Percentiles rank a stretch among this genome's conserved stretches.
These are phyloP conservation scores for Beauveria asiatica DNA, from an alignment of 2,329 filamentous ascomycete genomes.

Conservation along the genomic window DNA sequence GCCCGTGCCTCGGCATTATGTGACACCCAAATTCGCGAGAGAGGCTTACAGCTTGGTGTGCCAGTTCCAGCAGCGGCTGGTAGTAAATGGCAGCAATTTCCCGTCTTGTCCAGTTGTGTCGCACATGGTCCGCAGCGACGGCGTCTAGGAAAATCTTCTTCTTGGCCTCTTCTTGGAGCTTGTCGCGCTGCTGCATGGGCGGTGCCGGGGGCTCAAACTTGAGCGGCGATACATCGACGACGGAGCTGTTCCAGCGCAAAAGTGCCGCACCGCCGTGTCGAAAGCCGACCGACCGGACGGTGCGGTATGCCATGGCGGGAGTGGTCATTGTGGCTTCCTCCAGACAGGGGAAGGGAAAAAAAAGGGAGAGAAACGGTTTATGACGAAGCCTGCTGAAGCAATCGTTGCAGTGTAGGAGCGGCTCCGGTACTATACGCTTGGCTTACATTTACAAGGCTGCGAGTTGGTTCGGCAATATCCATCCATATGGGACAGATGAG, in stretches of 20 bases:
- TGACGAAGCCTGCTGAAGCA: background rate
- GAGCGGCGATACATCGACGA: constrained; percentile 8
- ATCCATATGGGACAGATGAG: background rate
- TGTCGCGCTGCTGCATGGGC: background rate
- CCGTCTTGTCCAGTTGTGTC: constrained; percentile 71
- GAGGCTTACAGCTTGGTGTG: constrained; percentile 58
- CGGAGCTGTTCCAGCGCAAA: constrained; percentile 11
- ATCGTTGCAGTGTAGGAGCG: background rate
- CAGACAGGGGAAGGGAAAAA: background rate
- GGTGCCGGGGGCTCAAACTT: constrained; percentile 9
- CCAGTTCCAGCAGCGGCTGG: constrained; percentile 70
- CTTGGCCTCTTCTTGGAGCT: constrained; percentile 7
- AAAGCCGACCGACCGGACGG: constrained; percentile 3
- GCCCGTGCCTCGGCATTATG: background rate
- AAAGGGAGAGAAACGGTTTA: background rate
- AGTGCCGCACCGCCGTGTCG: constrained; percentile 9
- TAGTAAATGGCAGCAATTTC: constrained; percentile 78
- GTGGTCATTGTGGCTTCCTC: background rate
- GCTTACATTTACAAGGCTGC: constrained; percentile 11
- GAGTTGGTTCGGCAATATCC: constrained; percentile 10
- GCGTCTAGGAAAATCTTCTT: constrained; percentile 38
- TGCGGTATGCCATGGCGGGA: constrained; percentile 8
- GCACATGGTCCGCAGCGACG: constrained; percentile 49
- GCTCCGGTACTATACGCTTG: background rate
- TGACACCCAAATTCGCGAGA: too few species aligned